These are phyloP conservation scores for Begonia loranthoides DNA, from an alignment of 306 rosid species.

Conservation along the genomic window DNA sequence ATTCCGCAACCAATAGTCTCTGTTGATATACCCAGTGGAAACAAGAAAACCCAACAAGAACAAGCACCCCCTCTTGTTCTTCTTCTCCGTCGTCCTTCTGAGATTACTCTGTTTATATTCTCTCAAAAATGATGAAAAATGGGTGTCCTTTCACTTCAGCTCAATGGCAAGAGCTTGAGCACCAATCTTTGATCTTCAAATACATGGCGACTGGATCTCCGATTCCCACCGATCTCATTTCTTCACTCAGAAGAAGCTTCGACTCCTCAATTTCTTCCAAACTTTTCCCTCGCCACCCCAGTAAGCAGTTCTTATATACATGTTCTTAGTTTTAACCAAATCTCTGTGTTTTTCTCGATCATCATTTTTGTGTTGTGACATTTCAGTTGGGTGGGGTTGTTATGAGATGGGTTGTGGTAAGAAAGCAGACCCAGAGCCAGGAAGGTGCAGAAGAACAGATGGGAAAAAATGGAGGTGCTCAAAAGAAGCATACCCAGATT, in stretches of 20 bases:
- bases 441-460: constrained; percentile 99
- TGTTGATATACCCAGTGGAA: constrained; percentile 8
- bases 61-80: neutral
- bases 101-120: constrained; percentile 33
- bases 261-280: constrained; percentile 64
- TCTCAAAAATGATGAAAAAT: constrained; percentile 12
- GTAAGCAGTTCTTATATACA: constrained; percentile 21
- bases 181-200: constrained; percentile 87
- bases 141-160: constrained; percentile 72
- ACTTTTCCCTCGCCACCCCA: constrained; percentile 70
- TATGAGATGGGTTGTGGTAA: constrained; percentile 93
- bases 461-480: constrained; percentile 99
- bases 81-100: constrained; percentile 5
- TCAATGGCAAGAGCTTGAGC: constrained; percentile 99
- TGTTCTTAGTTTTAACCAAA: neutral
- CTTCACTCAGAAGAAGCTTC: constrained; percentile 63
- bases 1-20: constrained; percentile 21
- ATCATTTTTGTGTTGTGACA: neutral
- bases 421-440: constrained; percentile 98
- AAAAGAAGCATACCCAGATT: constrained; percentile 95
- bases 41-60: constrained; percentile 11
- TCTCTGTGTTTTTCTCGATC: neutral
- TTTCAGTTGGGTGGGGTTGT: constrained; percentile 90
- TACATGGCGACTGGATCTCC: constrained; percentile 88
- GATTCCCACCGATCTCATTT: constrained; percentile 79